Evolutionary conservation across 2,329 filamentous ascomycete species (phyloP), one percentile per base, ranked within the genome.

Genomic region (Zymoseptoria tritici): DNA sequence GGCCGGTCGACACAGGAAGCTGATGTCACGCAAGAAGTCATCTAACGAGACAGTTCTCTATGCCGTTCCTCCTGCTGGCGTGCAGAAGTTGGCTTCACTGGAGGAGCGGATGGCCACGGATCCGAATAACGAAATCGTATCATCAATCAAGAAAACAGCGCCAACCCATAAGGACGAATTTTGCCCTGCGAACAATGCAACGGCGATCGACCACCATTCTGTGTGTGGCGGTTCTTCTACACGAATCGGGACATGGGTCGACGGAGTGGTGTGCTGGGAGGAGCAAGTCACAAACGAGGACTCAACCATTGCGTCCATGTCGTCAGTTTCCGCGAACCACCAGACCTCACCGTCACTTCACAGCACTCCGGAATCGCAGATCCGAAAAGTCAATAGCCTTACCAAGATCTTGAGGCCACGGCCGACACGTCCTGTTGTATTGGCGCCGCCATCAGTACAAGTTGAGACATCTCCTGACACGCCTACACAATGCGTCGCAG

Each of bases 211-310:
- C 4, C 16, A 53, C 4, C n/a, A 24, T 5, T 29, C 52, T 8
- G 20, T 1, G 24, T 4, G 13, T 20, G 29, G 2, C 16, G 11
- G 7, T n/a, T 29, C 29, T 31, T 31, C 52, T 56, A 70, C 66
- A 26, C 64, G 67, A 42, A 73, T 79, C 60, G 78, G 77, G 5
- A 69, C 76, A 3, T 80, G 78, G 73, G 75, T 74, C 55, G 69
- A 79, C 64, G 78, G 77, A 4, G 72, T 72, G 42, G 73, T 76
- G 26, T 70, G 76, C 55, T 79, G 77, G 76, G 74, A 74, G 24
- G 63, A 67, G 16, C 51, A 20, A 7, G 9, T 53, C 22, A 20
- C n/a, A 13, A 31, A 24, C 2, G 8, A 29, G 13, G 8, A 24
- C 4, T 5, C 26, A 5, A 19, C 52, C 22, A 19, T 6, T n/a